Evolutionary conservation across 495 filamentous ascomycete species (phyloP), one percentile per base, ranked within the genome.

Genomic region (Penicillium silybi): DNA sequence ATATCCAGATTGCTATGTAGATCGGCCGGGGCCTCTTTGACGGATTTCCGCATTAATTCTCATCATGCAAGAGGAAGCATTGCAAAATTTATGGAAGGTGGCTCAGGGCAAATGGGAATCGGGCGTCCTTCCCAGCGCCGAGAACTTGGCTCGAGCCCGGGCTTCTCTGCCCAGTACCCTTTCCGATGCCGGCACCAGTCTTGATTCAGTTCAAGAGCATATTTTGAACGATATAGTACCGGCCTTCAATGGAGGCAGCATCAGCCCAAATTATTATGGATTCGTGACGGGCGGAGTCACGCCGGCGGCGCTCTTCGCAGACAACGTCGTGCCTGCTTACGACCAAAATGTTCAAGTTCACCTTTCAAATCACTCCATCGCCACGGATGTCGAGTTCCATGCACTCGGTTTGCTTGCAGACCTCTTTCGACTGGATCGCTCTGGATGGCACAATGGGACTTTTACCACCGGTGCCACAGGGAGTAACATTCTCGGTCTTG

Each of bases 391-490:
- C 23, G 92, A 97, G 67, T 80, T 82, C 51, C 69, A 71, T 27
- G 82, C 92, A 0, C 71, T 96, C 42, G 60, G 72, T 11, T 78
- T 96, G 71, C 70, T 96, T 0, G 66, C 82, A 25, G 75, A 87
- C 48, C 70, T 97, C 3, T 69, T 96, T 11, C 63, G 68, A 5
- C 68, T 97, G 1, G 70, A 78, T n/a, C 77, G 82, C 17, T 38
- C 47, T 2, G 39, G 39, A 1, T 80, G 75, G 76, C 61, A 72
- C 3, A 75, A 77, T 54, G 71, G 74, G 10, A 91, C 84, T 0
- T 93, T 97, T 57, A 96, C 90, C 1, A 97, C 92, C 0, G 92
- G 92, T 1, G 92, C 89, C 1, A 97, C 92, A 2, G 88, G 80
- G 4, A 86, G 85, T 52, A 97, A 96, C 67, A 77, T 95, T 29